Percentiles rank a stretch among this genome's conserved stretches.
These are phyloP conservation scores for Aspergillus udagawae DNA, from an alignment of 2,329 filamentous ascomycete genomes.

Conservation along the genomic window DNA sequence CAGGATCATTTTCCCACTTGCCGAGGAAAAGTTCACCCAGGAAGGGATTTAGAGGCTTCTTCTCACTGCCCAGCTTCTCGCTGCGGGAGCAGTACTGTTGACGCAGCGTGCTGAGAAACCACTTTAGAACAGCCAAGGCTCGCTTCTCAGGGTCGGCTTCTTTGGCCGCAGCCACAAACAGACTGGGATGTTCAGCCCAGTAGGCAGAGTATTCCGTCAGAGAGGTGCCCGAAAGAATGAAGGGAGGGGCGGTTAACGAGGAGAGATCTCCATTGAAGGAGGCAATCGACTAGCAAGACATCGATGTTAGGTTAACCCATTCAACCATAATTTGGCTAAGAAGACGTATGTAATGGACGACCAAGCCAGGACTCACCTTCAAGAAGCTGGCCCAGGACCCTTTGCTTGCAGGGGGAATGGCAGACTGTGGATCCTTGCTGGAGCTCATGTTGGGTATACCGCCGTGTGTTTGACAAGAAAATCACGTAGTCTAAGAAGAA, in stretches of 20 bases:
- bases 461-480: not conserved
- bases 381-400: conserved; percentile 47
- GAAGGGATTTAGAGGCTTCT: conserved; percentile 97
- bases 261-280: conserved; percentile 80
- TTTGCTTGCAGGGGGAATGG: conserved; percentile 40
- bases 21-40: conserved; percentile 91
- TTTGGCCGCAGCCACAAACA: conserved; percentile 77
- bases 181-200: conserved; percentile 72
- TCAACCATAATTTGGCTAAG: not conserved
- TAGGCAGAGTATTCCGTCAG: conserved; percentile 78
- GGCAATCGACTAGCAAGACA: conserved; percentile 57
- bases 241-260: conserved; percentile 75
- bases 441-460: conserved; percentile 22
- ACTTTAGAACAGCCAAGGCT: conserved; percentile 83
- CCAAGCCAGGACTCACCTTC: conserved; percentile 31
- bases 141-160: conserved; percentile 79
- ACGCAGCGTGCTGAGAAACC: conserved; percentile 91
- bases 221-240: conserved; percentile 74
- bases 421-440: conserved; percentile 38
- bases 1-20: conserved; percentile 72
- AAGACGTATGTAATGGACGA: not conserved
- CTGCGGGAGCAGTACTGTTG: conserved; percentile 74
- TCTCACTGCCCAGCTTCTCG: conserved; percentile 83
- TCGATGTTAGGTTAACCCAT: conserved; percentile 3
- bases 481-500: not conserved